Evolutionary conservation across 176 grass and related monocot species (phyloP), one percentile per base, ranked within the genome.

Genomic region (Oropetium thomaeum): DNA sequence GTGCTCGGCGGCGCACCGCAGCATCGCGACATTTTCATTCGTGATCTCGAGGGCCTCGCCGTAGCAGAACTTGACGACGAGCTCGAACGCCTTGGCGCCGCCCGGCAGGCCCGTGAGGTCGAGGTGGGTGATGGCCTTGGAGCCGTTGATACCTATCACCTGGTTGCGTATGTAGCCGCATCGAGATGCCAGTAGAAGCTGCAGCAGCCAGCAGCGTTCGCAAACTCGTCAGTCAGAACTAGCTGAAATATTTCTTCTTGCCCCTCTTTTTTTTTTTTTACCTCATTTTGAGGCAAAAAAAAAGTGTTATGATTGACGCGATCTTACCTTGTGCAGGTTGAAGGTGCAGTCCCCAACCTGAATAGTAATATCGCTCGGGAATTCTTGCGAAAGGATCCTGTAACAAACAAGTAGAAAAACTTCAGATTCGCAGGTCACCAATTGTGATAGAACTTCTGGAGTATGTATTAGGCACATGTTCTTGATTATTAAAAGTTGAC

Each of bases 361-460:
- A 62, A 99, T 74, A 25, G 59, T 87, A 28, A 95, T 82, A 69
- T 95, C 91, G 45, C 82, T 92, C 1, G 96, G 79, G 43, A 84
- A 61, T 48, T 99, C 89, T 34, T 90, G 96, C 17, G 96, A 99
- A 20, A 52, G 79, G 49, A 99, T 90, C 96, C 96, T 99, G 62
- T 22, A 60, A 7, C 74, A 65, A 45, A n/a, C 49, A 71, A 61
- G 22, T 0, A 73, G 53, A n/a, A 30, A 11, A 26, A 28, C 1
- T 16, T 71, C 58, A 58, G 10, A 40, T 30, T 45, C 67, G 48
- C 76, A 19, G 55, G 63, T 2, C 22, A 58, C 8, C 19, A n/a
- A 0, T 0, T 25, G 10, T 45, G 31, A 33, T 1, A n/a, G 14
- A 62, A 53, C n/a, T 75, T 32, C 63, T 48, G 44, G 4, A 47